Evolutionary conservation across 192 early-diverging fungal genomes (phyloP), one percentile per base, ranked within the genome.

Genomic region (Tieghemiomyces parasiticus): DNA sequence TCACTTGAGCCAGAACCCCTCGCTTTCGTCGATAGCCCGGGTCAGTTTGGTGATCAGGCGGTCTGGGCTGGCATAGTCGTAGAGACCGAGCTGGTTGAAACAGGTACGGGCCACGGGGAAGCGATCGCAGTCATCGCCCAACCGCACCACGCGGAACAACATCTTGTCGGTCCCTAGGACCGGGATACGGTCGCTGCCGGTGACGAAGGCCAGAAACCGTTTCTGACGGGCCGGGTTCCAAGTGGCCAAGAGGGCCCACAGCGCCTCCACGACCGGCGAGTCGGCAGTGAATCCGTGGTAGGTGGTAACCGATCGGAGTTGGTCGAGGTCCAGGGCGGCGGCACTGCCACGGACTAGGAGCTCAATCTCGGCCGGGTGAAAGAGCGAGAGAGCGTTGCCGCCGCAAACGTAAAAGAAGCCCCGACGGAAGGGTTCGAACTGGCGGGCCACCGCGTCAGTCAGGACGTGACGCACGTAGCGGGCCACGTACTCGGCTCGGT

Each of bases 51-150:
- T 68, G 50, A 74, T 65, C 4, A 97, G 65, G 62, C 86, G 86
- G 25, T 80, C 74, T 54, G 78, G 74, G 14, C 72, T 69, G 4
- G 76, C 60, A 63, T 97, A 95, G 60, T 79, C 74, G 68, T 84
- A 91, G 4, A 97, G 69, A 14, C 89, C 78, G 24, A 97, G 68
- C 63, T 92, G 90, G 65, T 97, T 95, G 62, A 90, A 95, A 67
- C 93, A 97, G 0, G 94, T 97, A 65, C 93, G 94, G 6, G 94
- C 90, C 35, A 85, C 80, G 0, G 94, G 94, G 35, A 93, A 72
- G 22, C 91, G 78, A 55, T 65, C 68, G 44, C 65, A 64, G 31
- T 82, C 80, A 33, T 68, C 71, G 35, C 86, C 81, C 38, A 85
- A 75, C 60, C 88, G 78, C 1, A 82, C 77, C 38, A 95, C 85